These are phyloP conservation scores for Agastache rugosa DNA, from an alignment of 257 asterid species.

Conservation along the genomic window DNA sequence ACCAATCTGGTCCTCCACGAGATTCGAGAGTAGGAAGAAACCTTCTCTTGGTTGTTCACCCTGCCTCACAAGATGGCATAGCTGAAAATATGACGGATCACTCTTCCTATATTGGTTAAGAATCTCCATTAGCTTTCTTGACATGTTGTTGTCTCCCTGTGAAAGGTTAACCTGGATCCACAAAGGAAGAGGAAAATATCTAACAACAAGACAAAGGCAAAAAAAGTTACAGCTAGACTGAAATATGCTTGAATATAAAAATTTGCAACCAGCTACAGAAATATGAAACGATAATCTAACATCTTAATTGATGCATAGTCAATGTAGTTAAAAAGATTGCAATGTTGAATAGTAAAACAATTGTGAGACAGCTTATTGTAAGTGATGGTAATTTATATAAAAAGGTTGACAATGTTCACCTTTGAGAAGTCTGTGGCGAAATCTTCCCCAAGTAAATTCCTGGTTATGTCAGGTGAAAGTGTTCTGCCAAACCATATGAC, in stretches of 20 bases:
- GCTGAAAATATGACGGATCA: slow-evolving; percentile 67
- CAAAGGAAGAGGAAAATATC: slow-evolving; percentile 29
- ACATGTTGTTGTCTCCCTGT: slow-evolving; percentile 57
- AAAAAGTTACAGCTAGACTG: slow-evolving; percentile 2
- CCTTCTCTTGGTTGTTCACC: slow-evolving; percentile 87
- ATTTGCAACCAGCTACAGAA: slow-evolving; percentile 18
- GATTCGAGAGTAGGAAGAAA: slow-evolving; percentile 57
- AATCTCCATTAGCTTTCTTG: slow-evolving; percentile 64
- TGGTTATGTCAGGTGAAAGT: slow-evolving; percentile 76
- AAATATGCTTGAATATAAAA: slow-evolving; percentile 17
- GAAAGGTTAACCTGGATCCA: slow-evolving; percentile 60
- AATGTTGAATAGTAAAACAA: no score
- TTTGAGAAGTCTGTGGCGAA: slow-evolving; percentile 75
- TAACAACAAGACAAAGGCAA: slow-evolving; percentile 27
- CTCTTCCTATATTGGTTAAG: slow-evolving; percentile 60
- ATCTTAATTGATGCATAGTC: no score
- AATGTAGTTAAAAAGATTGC: no score
- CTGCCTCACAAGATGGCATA: slow-evolving; percentile 79
- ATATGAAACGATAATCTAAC: neutral
- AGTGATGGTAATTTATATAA: neutral
- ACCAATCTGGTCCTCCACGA: slow-evolving; percentile 72
- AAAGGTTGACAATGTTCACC: slow-evolving; percentile 49
- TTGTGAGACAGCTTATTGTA: no score
- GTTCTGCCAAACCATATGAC: slow-evolving; percentile 93
- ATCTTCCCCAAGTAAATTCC: slow-evolving; percentile 80